Base-by-base conservation (phyloP, 2,329 filamentous ascomycete genomes). In the Bipolaris oryzae region DNA sequence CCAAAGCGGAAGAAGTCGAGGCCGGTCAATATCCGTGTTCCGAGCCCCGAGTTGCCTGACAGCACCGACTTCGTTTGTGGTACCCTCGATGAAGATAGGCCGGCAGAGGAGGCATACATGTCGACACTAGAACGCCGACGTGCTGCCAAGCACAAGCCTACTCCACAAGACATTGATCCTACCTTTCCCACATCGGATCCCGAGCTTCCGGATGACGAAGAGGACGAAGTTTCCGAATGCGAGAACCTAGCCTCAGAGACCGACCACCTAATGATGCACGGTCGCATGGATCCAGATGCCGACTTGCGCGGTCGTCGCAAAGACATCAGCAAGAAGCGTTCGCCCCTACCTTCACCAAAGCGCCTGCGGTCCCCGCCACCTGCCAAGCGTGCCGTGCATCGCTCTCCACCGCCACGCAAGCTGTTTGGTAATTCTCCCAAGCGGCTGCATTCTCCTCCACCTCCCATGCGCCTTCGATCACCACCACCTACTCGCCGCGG, bases 41-140 rank as follows among this genome's bases (percentile, higher is more conserved):
- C 73, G 16, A 90, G 89, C 1, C 91, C 91, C 2, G 92, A 96
- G 72, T 82, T 99, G 10, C 95, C 95, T 1, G 95, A 99, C 75
- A 97, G 93, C 77, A 98, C 95, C 13, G 95, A 99, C 75, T 99
- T 99, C 65, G 95, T 99, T n/a, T 98, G 95, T 71, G 95, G 95
- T 56, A 99, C 95, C 1, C 82, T 99, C 18, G 95, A 99, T 64
- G 95, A 99, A 76, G 95, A 99, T 71, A 88, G 92, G 42, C 92
- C 92, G 2, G 79, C 98, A n/a, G 95, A 99, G 74, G 92, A 93
- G 65, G 94, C 92, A 0, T 99, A 97, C 75, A 84, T 96, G 53
- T 90, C 91, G 2, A 92, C 90, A 68, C 84, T 96, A 55, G 90
- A 93, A 69, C 88, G 91, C 53, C 88, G 90, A 64, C 89, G 92